A percentile compares a stretch with the other conserved stretches of the same genome.
Evolutionary conservation across 202 grass and related monocot species (phyloP).

Genomic region (Carex arenaria): DNA sequence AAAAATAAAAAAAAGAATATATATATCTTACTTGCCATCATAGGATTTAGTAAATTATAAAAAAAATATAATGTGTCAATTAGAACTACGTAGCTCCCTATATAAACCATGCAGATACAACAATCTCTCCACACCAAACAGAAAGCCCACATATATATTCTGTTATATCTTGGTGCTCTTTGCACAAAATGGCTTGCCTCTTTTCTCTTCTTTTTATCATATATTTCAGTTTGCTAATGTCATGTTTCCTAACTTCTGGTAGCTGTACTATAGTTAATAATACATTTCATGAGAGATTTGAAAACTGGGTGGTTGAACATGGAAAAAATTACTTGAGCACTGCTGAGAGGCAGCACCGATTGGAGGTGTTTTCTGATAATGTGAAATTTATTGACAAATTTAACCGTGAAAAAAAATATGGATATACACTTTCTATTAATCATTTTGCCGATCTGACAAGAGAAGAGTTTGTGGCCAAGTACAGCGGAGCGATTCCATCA

Average conservation of each 20-base stretch:
- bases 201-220: background rate
- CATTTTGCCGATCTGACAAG: slow-evolving; percentile 25
- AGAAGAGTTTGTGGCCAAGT: slow-evolving; percentile 15
- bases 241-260: background rate
- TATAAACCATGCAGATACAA: background rate
- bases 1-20: too few species aligned
- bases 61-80: background rate
- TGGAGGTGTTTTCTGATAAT: slow-evolving; percentile 26
- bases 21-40: background rate
- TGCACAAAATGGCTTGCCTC: background rate
- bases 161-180: background rate
- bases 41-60: too few species aligned
- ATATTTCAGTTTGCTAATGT: background rate
- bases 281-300: slow-evolving; percentile 5
- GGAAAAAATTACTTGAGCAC: slow-evolving; percentile 1
- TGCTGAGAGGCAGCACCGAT: slow-evolving; percentile 25
- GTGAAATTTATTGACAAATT: slow-evolving; percentile 29
- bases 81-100: background rate
- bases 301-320: slow-evolving; percentile 26
- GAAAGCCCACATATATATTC: background rate
- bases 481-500: slow-evolving; percentile 8
- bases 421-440: slow-evolving; percentile 19
- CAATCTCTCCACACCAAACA: background rate
- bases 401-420: background rate
- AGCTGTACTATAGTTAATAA: background rate